These are phyloP conservation scores for Naegleria lovaniensis DNA, from an alignment of 208 protist species.

Conservation along the genomic window DNA sequence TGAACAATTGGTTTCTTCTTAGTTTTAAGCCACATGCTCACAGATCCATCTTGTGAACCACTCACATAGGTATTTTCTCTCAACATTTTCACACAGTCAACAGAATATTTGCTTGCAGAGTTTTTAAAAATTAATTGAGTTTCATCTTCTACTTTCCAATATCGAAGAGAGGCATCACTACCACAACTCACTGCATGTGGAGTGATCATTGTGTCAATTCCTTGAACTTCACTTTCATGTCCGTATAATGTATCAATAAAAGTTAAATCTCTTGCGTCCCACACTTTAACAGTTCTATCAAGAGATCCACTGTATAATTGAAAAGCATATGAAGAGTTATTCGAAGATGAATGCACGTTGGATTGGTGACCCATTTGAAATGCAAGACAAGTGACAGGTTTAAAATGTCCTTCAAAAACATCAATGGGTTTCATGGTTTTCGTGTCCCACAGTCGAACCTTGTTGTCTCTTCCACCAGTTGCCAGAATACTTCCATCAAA, in stretches of 20 bases:
- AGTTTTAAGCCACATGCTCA: neutral
- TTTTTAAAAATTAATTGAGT: neutral
- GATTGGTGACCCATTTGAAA: neutral
- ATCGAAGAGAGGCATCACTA: neutral
- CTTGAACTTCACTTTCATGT: neutral
- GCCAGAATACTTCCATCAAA: neutral
- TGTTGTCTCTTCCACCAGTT: neutral
- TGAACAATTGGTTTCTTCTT: neutral
- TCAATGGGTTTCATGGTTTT: neutral
- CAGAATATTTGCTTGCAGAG: neutral
- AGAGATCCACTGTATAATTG: neutral
- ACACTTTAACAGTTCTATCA: slow-evolving; percentile 3
- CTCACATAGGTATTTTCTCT: neutral
- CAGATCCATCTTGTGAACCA: neutral
- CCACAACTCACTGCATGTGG: neutral
- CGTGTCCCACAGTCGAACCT: neutral
- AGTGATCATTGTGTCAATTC: neutral
- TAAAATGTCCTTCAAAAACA: neutral
- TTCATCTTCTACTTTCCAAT: slow-evolving; percentile 12
- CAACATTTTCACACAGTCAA: slow-evolving; percentile 15
- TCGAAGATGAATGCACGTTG: neutral
- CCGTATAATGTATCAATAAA: slow-evolving; percentile 17
- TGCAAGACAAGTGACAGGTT: neutral
- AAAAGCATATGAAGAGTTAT: neutral
- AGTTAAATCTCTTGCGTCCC: neutral